phyloP scores from a whole-genome alignment of 352 stramenopile species.

The Phytophthora cajani region DNA sequence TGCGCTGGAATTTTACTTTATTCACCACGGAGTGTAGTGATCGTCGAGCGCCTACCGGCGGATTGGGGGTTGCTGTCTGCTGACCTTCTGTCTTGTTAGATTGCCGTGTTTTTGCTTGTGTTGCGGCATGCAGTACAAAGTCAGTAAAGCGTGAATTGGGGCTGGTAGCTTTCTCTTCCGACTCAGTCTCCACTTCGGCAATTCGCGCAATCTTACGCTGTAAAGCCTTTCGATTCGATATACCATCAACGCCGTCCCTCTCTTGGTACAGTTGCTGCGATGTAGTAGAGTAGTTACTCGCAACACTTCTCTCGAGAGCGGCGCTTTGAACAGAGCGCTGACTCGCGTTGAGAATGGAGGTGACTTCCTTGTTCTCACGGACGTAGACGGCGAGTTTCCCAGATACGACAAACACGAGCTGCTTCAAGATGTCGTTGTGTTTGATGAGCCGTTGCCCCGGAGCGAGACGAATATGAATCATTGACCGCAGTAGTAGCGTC shows the following conservation, averaged over 20 bases:
- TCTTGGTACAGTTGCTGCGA: slow-evolving; percentile 63
- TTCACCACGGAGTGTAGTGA: slow-evolving; percentile 35
- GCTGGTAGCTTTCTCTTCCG: slow-evolving; percentile 7
- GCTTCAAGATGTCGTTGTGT: slow-evolving; percentile 46
- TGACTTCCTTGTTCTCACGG: slow-evolving; percentile 46
- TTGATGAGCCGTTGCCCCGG: slow-evolving; percentile 54
- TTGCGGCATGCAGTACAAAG: slow-evolving; percentile 60
- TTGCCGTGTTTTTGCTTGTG: slow-evolving; percentile 7
- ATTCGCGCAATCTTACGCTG: slow-evolving; percentile 34
- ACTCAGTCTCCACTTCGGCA: slow-evolving; percentile 18
- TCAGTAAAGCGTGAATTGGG: slow-evolving; percentile 43
- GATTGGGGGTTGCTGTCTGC: neutral
- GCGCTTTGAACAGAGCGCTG: slow-evolving; percentile 64
- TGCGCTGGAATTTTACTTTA: slow-evolving; percentile 33
- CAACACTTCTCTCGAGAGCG: slow-evolving; percentile 61
- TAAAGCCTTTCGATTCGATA: slow-evolving; percentile 20
- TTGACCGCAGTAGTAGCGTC: slow-evolving; percentile 46
- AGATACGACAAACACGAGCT: slow-evolving; percentile 57
- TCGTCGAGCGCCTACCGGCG: slow-evolving; percentile 1
- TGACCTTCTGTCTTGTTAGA: neutral
- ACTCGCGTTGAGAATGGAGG: slow-evolving; percentile 53
- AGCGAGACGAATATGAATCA: slow-evolving; percentile 34
- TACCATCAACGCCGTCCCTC: slow-evolving; percentile 1
- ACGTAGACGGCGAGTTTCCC: slow-evolving; percentile 53
- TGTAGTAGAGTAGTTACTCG: slow-evolving; percentile 75